Evolutionary conservation across 176 grass and related monocot species (phyloP), one percentile per base, ranked within the genome.

Genomic region (Aegilops sharonensis): DNA sequence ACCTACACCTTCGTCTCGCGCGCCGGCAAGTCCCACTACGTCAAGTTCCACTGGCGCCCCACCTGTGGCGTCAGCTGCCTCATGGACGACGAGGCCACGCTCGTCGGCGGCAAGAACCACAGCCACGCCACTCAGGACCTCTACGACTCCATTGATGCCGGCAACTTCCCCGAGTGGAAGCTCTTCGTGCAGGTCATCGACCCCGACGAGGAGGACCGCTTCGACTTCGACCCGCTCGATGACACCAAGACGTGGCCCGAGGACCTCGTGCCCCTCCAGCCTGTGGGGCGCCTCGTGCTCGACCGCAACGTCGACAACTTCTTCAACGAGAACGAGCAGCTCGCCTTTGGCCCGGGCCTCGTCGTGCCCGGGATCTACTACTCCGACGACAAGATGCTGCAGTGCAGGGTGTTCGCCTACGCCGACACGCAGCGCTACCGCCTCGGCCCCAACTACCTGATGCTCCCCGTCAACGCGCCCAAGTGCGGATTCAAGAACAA

Each of bases 321-420:
- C 90, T 98, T 98, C 89, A 81, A 86, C 21, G 95, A 98, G 88
- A 98, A 98, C 76, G 95, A 98, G 89, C 95, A 98, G 90, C 91
- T 98, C 0, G 95, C 95, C 0, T 98, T 98, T 75, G 92, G 95
- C 1, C 95, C 95, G 0, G 95, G 95, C 2, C 87, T 95, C 7
- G 89, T 98, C 6, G 95, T 98, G 5, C 95, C 95, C 0, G 95
- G 95, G 8, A 98, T 98, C 80, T 91, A 98, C 93, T 98, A 98
- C 91, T 98, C 95, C 12, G 95, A 98, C 84, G 95, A 98, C 83
- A 98, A 98, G 85, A 98, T 98, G 95, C 95, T 98, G 15, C 95
- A 98, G 85, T 98, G 95, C 84, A 57, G 95, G 57, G 87, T 95
- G 65, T 98, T 98, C 88, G 95, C 95, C 12, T 98, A 98, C 50